Evolutionary conservation across 345 rosid species (phyloP).

Genomic region (Hirschfeldia incana): DNA sequence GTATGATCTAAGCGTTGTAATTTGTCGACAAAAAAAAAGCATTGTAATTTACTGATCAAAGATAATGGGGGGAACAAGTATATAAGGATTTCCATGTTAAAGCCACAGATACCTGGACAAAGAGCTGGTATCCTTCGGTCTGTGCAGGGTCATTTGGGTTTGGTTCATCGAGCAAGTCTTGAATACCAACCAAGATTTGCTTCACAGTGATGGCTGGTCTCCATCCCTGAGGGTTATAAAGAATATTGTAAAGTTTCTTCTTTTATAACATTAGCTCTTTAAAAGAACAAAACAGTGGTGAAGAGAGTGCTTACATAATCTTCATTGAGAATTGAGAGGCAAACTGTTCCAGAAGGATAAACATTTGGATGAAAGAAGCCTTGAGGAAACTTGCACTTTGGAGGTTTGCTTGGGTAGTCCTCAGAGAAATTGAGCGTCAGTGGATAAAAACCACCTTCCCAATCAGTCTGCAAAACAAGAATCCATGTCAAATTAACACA

Average conservation of each 20-base stretch:
- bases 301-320: constrained; percentile 11
- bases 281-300: not conserved
- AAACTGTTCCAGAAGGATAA: constrained; percentile 24
- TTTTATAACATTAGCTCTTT: not conserved
- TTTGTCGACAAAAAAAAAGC: too few species aligned
- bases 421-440: constrained; percentile 15
- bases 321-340: constrained; percentile 18
- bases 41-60: too few species aligned
- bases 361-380: constrained; percentile 28
- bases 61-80: not conserved
- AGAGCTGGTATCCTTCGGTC: constrained; percentile 25
- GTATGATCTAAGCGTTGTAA: not conserved
- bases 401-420: constrained; percentile 25
- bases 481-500: not conserved
- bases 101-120: constrained; percentile 11
- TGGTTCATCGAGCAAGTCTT: constrained; percentile 23
- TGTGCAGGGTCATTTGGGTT: constrained; percentile 24
- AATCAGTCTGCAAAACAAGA: constrained; percentile 8
- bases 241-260: not conserved
- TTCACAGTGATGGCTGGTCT: constrained; percentile 26
- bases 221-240: constrained; percentile 9
- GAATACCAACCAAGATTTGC: constrained; percentile 27
- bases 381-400: constrained; percentile 22
- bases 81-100: not conserved
- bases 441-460: constrained; percentile 24